Percentiles rank a stretch among this genome's conserved stretches.
Conservation (phyloP, 495 filamentous ascomycete species). For the Physcia stellaris region DNA sequence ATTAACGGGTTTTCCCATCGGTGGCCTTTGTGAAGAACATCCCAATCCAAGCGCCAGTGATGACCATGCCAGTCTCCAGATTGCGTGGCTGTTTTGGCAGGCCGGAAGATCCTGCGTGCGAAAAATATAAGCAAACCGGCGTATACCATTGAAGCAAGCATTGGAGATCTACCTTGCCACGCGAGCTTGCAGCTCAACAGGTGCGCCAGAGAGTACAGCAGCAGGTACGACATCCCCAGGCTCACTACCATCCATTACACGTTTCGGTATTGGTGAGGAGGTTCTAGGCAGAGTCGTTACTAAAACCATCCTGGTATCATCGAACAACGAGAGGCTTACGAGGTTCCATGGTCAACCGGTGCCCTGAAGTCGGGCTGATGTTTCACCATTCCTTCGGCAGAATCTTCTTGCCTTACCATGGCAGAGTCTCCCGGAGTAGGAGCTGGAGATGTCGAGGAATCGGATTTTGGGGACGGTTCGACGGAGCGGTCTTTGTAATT, state of each 20-base stretch:
- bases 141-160: neutral
- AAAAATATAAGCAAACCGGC: constrained; percentile 16
- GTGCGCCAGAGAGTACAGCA: constrained; percentile 81
- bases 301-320: constrained; percentile 17
- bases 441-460: constrained; percentile 16
- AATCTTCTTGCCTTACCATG: constrained; percentile 39
- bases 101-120: constrained; percentile 69
- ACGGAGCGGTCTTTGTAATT: constrained; percentile 8
- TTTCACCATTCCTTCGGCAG: constrained; percentile 35
- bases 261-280: constrained; percentile 80
- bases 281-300: constrained; percentile 31
- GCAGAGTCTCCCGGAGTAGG: constrained; percentile 15
- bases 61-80: constrained; percentile 71
- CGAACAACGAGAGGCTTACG: constrained; percentile 37
- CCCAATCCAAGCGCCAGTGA: constrained; percentile 98
- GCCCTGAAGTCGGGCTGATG: constrained; percentile 73
- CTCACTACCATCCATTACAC: constrained; percentile 83
- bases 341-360: constrained; percentile 65
- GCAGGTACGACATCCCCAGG: constrained; percentile 60
- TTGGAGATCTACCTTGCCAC: constrained; percentile 88
- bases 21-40: constrained; percentile 72
- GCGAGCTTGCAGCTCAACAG: constrained; percentile 80
- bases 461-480: constrained; percentile 11
- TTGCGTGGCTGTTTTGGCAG: constrained; percentile 84
- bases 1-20: constrained; percentile 98